Conservation (phyloP, 2,329 filamentous ascomycete genomes). For the Scleromitrula shiraiana region DNA sequence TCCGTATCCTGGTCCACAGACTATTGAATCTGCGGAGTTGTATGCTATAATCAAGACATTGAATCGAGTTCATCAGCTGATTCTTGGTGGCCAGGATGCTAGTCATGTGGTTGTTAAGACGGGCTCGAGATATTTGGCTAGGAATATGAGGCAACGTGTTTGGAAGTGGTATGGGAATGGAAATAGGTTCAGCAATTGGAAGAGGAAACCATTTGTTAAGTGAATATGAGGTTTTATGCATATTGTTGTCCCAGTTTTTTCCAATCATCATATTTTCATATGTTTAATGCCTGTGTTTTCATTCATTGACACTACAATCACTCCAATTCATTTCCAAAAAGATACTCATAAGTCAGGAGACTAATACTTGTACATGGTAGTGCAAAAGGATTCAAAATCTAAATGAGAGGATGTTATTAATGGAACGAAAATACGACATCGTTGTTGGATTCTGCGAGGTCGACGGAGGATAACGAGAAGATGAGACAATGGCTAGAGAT, state of each 20-base stretch:
- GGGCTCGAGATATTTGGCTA: slow-evolving; percentile 8
- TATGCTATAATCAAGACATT: slow-evolving; percentile 12
- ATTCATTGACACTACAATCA: too few species aligned
- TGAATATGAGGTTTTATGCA: background rate
- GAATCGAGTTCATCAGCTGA: slow-evolving; percentile 11
- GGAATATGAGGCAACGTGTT: slow-evolving; percentile 8
- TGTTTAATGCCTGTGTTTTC: too few species aligned
- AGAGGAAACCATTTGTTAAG: background rate
- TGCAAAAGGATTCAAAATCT: background rate
- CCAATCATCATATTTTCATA: too few species aligned
- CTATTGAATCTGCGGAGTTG: slow-evolving; percentile 11
- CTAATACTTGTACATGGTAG: too few species aligned
- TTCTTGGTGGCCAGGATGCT: slow-evolving; percentile 9
- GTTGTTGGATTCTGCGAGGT: background rate
- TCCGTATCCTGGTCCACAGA: slow-evolving; percentile 9
- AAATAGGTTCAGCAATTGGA: background rate
- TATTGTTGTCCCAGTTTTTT: background rate
- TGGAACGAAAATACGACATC: background rate
- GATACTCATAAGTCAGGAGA: background rate
- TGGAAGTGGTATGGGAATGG: slow-evolving; percentile 15
- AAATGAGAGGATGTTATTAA: background rate
- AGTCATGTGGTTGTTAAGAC: slow-evolving; percentile 17
- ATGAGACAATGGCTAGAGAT: background rate
- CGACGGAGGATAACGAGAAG: background rate
- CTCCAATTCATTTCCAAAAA: too few species aligned